phyloP scores from a whole-genome alignment of 1,284 basidiomycete species.

The Anthracocystis setariae region DNA sequence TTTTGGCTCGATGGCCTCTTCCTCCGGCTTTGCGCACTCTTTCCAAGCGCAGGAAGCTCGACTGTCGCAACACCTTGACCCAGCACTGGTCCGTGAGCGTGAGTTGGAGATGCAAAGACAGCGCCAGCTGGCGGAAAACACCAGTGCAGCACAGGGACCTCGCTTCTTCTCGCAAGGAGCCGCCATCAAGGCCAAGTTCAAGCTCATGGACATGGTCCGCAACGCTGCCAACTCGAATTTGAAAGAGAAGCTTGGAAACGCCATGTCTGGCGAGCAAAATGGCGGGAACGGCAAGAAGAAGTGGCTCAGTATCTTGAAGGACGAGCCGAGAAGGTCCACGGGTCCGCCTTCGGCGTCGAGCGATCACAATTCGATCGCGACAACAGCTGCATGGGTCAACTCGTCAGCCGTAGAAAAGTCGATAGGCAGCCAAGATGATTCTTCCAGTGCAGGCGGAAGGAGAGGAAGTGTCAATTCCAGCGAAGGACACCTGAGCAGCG shows the following conservation, averaged over 20 bases:
- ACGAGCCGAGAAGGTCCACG: slow-evolving; percentile 14
- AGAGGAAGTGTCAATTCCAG: slow-evolving; percentile 23
- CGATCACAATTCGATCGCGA: slow-evolving; percentile 26
- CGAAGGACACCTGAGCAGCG: slow-evolving; percentile 13
- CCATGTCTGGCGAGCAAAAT: slow-evolving; percentile 12
- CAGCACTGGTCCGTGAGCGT: slow-evolving; percentile 23
- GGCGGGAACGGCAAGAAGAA: slow-evolving; percentile 29
- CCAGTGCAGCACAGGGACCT: slow-evolving; percentile 48
- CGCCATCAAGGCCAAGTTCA: slow-evolving; percentile 58
- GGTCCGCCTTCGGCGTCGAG: slow-evolving; percentile 16
- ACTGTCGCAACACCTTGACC: slow-evolving; percentile 5
- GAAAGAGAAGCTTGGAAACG: slow-evolving; percentile 35
- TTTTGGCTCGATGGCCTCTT: slow-evolving; percentile 44
- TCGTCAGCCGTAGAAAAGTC: slow-evolving; percentile 15
- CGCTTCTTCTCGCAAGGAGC: slow-evolving; percentile 54
- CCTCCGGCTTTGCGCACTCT: slow-evolving; percentile 30
- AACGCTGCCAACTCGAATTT: slow-evolving; percentile 33
- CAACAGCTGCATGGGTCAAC: slow-evolving; percentile 17
- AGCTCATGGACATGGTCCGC: slow-evolving; percentile 53
- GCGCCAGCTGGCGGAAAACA: slow-evolving; percentile 46
- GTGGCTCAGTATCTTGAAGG: slow-evolving; percentile 32
- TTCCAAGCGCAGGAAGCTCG: slow-evolving; percentile 16
- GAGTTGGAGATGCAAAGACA: slow-evolving; percentile 32
- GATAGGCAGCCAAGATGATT: slow-evolving; percentile 7
- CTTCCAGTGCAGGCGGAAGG: slow-evolving; percentile 4